Percentiles rank a stretch among this genome's conserved stretches.
phyloP scores from a whole-genome alignment of 2,329 filamentous ascomycete genomes.

The Pseudogymnoascus verrucosus region DNA sequence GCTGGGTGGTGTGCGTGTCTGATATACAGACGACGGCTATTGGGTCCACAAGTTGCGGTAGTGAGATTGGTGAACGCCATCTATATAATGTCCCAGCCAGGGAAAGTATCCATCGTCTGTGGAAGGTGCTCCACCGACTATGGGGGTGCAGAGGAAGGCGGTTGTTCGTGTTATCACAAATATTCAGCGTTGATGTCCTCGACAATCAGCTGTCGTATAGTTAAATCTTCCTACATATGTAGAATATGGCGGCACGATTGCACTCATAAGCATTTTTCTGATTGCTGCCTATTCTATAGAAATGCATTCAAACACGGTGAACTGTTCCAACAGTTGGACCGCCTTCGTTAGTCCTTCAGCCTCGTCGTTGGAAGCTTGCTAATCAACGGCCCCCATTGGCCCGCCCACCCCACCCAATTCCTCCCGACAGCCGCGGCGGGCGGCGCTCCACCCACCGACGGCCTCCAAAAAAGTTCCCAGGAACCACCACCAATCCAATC shows the following conservation, averaged over 20 bases:
- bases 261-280: not conserved
- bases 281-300: not conserved
- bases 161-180: not conserved
- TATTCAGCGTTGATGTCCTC: not conserved
- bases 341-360: not conserved
- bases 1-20: slow-evolving; percentile 69
- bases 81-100: not conserved
- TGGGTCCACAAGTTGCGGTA: slow-evolving; percentile 22
- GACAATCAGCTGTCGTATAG: not conserved
- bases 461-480: not conserved
- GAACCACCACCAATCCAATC: not conserved
- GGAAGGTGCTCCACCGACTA: not conserved
- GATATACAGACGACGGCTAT: slow-evolving; percentile 82
- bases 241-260: not conserved
- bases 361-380: not conserved
- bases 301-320: not conserved
- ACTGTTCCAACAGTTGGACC: no score
- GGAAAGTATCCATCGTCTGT: not conserved
- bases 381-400: not conserved
- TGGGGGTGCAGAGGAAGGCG: not conserved
- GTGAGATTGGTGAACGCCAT: not conserved
- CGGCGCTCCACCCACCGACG: not conserved
- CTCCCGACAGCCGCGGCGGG: not conserved
- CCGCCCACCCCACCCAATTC: not conserved
- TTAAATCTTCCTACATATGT: not conserved